Base-by-base conservation (phyloP, 2,329 filamentous ascomycete genomes). In the Sporothrix humicola region DNA sequence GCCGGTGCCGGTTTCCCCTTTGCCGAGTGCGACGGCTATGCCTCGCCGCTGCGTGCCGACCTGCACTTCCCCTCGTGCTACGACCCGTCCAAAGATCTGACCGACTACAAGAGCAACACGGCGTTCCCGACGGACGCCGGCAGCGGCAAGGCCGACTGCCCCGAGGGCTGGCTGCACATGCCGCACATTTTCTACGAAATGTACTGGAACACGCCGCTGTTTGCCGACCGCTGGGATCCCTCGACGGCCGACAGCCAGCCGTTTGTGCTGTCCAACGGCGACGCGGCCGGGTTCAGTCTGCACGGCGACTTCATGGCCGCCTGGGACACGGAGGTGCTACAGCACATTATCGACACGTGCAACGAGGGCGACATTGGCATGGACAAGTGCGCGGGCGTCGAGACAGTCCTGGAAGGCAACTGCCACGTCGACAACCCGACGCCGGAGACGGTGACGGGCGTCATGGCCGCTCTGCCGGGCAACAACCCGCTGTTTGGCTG, bases 1-100 rank as follows among this genome's bases (percentile, higher is more conserved):
- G 83, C 86, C 61, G 89, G 89, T 75, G 84, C 86, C 20, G 89
- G 88, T n/a, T 92, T 96, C 80, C 93, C 93, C 42, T 86, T 90
- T 79, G 85, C 87, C 79, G 87, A 90, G 78, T 94, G 93, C 79
- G 89, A 92, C 78, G 87, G 88, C 70, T 85, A 82, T 73, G 85
- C 84, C 76, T 90, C 89, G 70, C 89, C 89, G 74, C 85, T 90
- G 61, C 88, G 91, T 54, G 86, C 87, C 73, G 90, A 93, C 76
- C 82, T 93, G 56, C 91, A 92, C 84, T 92, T 93, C 82, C 91
- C 91, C 6, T 90, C 89, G 6, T 93, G 91, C 85, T 93, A 92
- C 86, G 87, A 93, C 81, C 91, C 91, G 44, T 80, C 86, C 58
- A 84, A 86, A 65, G 89, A 87, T 73, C 83, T 90, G 56, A 82